Percentiles rank a stretch among this genome's conserved stretches.
These are phyloP conservation scores for Cladobotryum mycophilum DNA, from an alignment of 2,329 filamentous ascomycete genomes.

Conservation along the genomic window DNA sequence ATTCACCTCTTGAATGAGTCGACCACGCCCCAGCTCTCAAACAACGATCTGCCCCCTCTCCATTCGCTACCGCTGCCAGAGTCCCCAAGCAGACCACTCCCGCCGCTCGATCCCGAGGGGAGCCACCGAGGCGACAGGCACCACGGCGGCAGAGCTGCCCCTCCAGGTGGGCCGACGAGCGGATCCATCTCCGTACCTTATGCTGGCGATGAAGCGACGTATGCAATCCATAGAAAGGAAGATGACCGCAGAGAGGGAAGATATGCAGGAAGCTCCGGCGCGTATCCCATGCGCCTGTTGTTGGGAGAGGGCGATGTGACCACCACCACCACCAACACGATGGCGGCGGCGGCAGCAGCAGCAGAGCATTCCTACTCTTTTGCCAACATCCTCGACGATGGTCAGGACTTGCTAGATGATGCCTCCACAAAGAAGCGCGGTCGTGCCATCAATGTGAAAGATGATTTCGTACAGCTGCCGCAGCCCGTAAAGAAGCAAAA, in stretches of 20 bases:
- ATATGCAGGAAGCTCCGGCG: constrained; percentile 18
- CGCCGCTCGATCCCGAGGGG: constrained; percentile 47
- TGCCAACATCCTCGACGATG: constrained; percentile 42
- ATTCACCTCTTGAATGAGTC: constrained; percentile 59
- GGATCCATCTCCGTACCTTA: constrained; percentile 9
- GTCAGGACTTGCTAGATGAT: constrained; percentile 38
- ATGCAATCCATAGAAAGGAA: constrained; percentile 18
- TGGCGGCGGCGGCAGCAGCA: constrained; percentile 17
- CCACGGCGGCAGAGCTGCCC: constrained; percentile 8
- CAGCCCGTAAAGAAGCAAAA: constrained; percentile 61
- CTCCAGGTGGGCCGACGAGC: neutral
- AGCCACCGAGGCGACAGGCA: constrained; percentile 34
- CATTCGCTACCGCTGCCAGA: constrained; percentile 41
- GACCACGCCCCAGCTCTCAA: constrained; percentile 40
- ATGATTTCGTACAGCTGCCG: constrained; percentile 58
- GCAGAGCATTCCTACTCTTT: constrained; percentile 37
- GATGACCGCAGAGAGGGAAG: constrained; percentile 18
- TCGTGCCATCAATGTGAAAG: constrained; percentile 42
- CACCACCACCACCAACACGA: neutral
- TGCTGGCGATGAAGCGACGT: constrained; percentile 15
- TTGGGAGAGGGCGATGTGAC: constrained; percentile 27
- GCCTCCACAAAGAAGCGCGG: constrained; percentile 49
- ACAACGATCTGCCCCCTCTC: constrained; percentile 49
- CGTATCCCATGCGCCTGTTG: constrained; percentile 35
- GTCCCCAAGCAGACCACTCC: constrained; percentile 39